phyloP scores from a whole-genome alignment of 495 filamentous ascomycete species.

The Podospora fimiseda region DNA sequence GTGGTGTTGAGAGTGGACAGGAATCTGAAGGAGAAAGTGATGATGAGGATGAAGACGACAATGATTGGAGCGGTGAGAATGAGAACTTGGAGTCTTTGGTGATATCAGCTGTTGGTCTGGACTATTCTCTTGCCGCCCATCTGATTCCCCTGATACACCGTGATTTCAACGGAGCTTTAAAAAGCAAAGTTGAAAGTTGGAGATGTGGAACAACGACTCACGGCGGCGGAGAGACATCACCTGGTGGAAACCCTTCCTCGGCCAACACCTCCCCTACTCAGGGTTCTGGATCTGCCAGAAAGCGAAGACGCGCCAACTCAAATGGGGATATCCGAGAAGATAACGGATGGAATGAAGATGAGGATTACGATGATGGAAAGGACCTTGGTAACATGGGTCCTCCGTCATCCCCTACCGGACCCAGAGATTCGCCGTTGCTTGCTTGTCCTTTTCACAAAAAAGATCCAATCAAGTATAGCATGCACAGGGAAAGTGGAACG shows the following conservation, averaged over 20 bases:
- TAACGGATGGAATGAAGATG: slow-evolving; percentile 11
- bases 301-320: slow-evolving; percentile 13
- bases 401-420: slow-evolving; percentile 3
- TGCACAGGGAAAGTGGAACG: slow-evolving; percentile 15
- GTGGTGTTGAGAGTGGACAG: slow-evolving; percentile 5
- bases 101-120: slow-evolving; percentile 19
- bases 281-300: slow-evolving; percentile 1
- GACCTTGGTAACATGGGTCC: slow-evolving; percentile 3
- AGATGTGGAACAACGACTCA: slow-evolving; percentile 11
- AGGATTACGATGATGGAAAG: slow-evolving; percentile 13
- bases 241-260: slow-evolving; percentile 6
- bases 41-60: slow-evolving; percentile 8
- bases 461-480: slow-evolving; percentile 21
- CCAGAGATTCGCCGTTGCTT: slow-evolving; percentile 7
- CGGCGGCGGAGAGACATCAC: slow-evolving; percentile 8
- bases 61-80: slow-evolving; percentile 23
- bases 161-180: slow-evolving; percentile 14
- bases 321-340: slow-evolving; percentile 8
- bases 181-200: slow-evolving; percentile 23
- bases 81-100: slow-evolving; percentile 19
- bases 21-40: slow-evolving; percentile 8
- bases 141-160: slow-evolving; percentile 21
- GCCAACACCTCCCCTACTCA: slow-evolving; percentile 8
- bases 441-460: slow-evolving; percentile 23
- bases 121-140: slow-evolving; percentile 17